Percentiles rank a stretch among this genome's conserved stretches.
These are phyloP conservation scores for Malassezia vespertilionis DNA, from an alignment of 1,284 basidiomycete genomes.

Conservation along the genomic window DNA sequence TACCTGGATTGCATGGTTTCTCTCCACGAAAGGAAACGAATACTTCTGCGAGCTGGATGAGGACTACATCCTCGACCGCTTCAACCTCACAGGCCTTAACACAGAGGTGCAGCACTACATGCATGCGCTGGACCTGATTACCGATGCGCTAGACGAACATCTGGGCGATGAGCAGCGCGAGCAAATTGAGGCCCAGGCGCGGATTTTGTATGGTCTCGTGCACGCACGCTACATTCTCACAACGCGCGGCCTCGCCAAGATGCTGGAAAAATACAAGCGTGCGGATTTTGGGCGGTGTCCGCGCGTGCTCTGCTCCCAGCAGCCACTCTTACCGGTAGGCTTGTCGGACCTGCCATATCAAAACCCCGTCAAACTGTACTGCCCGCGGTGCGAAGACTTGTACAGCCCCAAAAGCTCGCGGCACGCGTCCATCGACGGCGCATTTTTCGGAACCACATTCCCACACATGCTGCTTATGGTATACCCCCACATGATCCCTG, in stretches of 20 bases:
- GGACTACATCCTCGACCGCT: constrained; percentile 94
- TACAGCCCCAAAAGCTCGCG: constrained; percentile 44
- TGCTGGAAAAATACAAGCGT: constrained; percentile 47
- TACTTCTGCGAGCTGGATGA: constrained; percentile 99
- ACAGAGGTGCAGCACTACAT: constrained; percentile 89
- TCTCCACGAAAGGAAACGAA: constrained; percentile 74
- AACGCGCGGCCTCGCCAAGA: constrained; percentile 43
- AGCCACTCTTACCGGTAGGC: constrained; percentile 41
- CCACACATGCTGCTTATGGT: constrained; percentile 54
- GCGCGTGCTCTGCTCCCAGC: constrained; percentile 43
- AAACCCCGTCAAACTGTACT: constrained; percentile 45
- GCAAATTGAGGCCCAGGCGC: constrained; percentile 41
- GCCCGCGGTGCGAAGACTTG: constrained; percentile 45
- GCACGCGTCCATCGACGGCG: constrained; percentile 47
- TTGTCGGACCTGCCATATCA: constrained; percentile 43
- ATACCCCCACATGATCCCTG: constrained; percentile 61
- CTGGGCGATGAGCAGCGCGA: constrained; percentile 38
- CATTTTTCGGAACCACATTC: constrained; percentile 45
- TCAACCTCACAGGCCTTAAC: constrained; percentile 94
- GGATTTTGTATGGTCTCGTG: constrained; percentile 43
- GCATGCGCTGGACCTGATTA: constrained; percentile 88
- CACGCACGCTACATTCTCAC: constrained; percentile 46
- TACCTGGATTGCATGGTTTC: constrained; percentile 90
- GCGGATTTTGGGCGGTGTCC: constrained; percentile 46
- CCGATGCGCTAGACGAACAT: constrained; percentile 49